phyloP scores from a whole-genome alignment of 2,329 filamentous ascomycete species.

The Xylariaceae sp. region DNA sequence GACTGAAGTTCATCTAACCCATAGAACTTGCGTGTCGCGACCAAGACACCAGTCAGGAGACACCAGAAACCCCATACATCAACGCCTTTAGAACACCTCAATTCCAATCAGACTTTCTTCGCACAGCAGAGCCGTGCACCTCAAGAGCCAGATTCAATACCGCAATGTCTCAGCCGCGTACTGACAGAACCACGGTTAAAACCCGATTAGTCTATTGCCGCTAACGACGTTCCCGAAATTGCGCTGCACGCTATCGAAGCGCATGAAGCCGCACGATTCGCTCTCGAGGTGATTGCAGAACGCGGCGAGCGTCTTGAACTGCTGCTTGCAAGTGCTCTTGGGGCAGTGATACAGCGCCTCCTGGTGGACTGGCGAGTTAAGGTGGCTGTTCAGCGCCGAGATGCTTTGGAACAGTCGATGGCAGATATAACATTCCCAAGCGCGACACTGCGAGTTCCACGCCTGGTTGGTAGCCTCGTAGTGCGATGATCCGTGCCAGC shows the following conservation, averaged over 20 bases:
- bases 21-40: too few species aligned
- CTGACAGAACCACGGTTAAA: too few species aligned
- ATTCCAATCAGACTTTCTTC: too few species aligned
- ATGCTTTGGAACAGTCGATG: constrained; percentile 3
- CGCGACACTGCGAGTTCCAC: constrained; percentile 4
- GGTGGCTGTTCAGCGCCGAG: constrained; percentile 45
- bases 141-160: too few species aligned
- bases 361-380: constrained; percentile 47
- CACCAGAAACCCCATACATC: too few species aligned
- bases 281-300: constrained; percentile 44
- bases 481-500: constrained; percentile 2
- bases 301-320: constrained; percentile 38
- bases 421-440: constrained; percentile 20
- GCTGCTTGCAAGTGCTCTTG: constrained; percentile 28
- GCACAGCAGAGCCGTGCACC: too few species aligned
- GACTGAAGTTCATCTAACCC: too few species aligned
- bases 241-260: constrained; percentile 29
- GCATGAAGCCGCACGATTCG: constrained; percentile 37
- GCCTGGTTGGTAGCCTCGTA: constrained; percentile 13
- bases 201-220: constrained; percentile 12
- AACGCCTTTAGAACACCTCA: too few species aligned
- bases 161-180: too few species aligned
- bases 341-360: constrained; percentile 40
- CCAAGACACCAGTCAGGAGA: too few species aligned
- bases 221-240: constrained; percentile 1